Evolutionary conservation across 2,329 filamentous ascomycete species (phyloP).

Genomic region (Blumeria hordei): DNA sequence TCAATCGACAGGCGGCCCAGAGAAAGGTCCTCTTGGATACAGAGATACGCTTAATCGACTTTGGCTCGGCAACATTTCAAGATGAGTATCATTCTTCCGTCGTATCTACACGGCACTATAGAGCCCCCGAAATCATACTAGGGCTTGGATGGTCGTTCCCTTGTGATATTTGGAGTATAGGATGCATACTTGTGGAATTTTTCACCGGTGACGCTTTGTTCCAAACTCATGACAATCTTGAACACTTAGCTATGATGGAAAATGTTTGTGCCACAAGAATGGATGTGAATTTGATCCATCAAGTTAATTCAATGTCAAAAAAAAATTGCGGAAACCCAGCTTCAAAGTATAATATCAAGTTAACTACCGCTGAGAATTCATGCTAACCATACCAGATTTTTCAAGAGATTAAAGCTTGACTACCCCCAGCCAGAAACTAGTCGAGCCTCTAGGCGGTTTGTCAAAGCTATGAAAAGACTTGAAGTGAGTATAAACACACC

Average conservation of each 20-base stretch:
- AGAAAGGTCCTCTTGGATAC: constrained; percentile 41
- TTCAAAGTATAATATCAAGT: constrained; percentile 31
- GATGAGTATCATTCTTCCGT: constrained; percentile 51
- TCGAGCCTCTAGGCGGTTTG: constrained; percentile 38
- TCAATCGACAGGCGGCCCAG: constrained; percentile 35
- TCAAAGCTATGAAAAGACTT: constrained; percentile 47
- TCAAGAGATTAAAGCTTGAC: constrained; percentile 39
- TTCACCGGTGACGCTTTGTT: constrained; percentile 48
- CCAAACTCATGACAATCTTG: constrained; percentile 48
- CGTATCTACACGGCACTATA: constrained; percentile 44
- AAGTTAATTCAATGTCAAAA: constrained; percentile 30
- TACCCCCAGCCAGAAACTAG: constrained; percentile 40
- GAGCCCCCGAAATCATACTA: constrained; percentile 46
- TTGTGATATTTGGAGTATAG: constrained; percentile 53
- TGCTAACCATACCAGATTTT: constrained; percentile 28
- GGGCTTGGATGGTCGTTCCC: constrained; percentile 48
- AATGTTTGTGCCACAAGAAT: constrained; percentile 36
- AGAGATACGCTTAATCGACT: constrained; percentile 46
- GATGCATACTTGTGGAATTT: constrained; percentile 48
- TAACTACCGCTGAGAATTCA: background rate
- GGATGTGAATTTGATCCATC: constrained; percentile 31
- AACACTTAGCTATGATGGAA: constrained; percentile 57
- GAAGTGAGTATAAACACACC: constrained; percentile 23
- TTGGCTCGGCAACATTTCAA: constrained; percentile 48
- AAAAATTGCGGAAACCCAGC: constrained; percentile 31